Evolutionary conservation across 805 yeast species (phyloP).

Genomic region (Candida suzukii): DNA sequence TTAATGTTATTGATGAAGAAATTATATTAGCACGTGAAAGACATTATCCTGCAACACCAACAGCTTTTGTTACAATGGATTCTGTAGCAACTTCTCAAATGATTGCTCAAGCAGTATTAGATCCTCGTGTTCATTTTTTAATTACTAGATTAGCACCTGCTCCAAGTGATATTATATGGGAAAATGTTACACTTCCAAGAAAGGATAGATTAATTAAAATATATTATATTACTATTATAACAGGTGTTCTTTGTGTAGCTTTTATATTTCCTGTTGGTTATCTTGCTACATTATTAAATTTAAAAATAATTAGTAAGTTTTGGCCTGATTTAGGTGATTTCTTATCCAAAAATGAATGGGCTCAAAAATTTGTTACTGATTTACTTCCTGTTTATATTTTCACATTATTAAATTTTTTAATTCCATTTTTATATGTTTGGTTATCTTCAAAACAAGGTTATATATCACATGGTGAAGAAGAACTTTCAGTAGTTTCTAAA

Average conservation of each 20-base stretch:
- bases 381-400: conserved; percentile 86
- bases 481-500: conserved; percentile 80
- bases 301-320: conserved; percentile 67
- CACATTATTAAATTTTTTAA: conserved; percentile 71
- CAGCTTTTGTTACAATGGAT: conserved; percentile 93
- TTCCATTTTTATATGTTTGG: conserved; percentile 84
- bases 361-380: conserved; percentile 76
- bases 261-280: conserved; percentile 80
- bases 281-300: conserved; percentile 73
- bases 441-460: conserved; percentile 80
- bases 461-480: conserved; percentile 89
- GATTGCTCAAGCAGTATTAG: conserved; percentile 92
- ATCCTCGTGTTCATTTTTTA: conserved; percentile 78
- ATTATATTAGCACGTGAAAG: conserved; percentile 57
- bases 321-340: conserved; percentile 79
- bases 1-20: conserved; percentile 64
- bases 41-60: conserved; percentile 76
- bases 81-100: conserved; percentile 93
- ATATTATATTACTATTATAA: conserved; percentile 56
- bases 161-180: conserved; percentile 94
- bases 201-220: conserved; percentile 60
- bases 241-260: conserved; percentile 62
- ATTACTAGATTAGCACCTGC: conserved; percentile 89
- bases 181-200: conserved; percentile 74
- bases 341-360: conserved; percentile 59